Evolutionary conservation across 2,329 filamentous ascomycete species (phyloP), one percentile per base, ranked within the genome.

Genomic region (Sporothrix globosa): DNA sequence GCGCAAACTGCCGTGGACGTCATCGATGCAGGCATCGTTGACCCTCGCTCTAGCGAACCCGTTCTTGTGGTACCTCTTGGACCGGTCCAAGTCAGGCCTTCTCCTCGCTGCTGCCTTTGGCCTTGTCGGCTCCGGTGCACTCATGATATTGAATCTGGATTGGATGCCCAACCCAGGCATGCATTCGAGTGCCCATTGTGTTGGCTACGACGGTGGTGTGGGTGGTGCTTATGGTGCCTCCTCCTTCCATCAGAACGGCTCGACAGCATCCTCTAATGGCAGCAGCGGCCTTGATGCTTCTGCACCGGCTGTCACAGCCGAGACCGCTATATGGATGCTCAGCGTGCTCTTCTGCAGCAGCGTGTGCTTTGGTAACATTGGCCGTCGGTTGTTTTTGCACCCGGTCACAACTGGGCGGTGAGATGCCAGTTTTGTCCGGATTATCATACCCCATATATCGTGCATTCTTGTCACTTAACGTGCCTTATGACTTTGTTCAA

Each of bases 341-440:
- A 97, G 93, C 77, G 93, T 98, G 34, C 81, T 99, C 67, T 99
- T 97, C 78, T 97, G 96, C 81, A 96, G 92, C 77, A 93, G 92
- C 75, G 88, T 98, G 11, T 97, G 94, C 80, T 97, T 99, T 83
- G 96, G 96, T 13, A 98, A 97, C 77, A 93, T 99, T 77, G 96
- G 96, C 14, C 85, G 96, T 73, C 86, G 92, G 73, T 81, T 98
- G 74, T 89, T 90, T n/a, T 80, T 88, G 73, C 69, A 66, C 21
- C 67, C 72, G 7, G 24, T 39, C 4, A 39, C 56, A n/a, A 21
- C 30, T 0, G 56, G 10, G 27, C 54, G 50, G 21, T 24, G 44
- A 58, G 4, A 19, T 60, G 5, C 6, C 7, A 50, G 17, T 14
- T 4, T 7, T 11, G 21, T 50, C n/a, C 7, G 1, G 17, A 4